Conservation (phyloP, 306 rosid genomes). For the Gleditsia sinensis region DNA sequence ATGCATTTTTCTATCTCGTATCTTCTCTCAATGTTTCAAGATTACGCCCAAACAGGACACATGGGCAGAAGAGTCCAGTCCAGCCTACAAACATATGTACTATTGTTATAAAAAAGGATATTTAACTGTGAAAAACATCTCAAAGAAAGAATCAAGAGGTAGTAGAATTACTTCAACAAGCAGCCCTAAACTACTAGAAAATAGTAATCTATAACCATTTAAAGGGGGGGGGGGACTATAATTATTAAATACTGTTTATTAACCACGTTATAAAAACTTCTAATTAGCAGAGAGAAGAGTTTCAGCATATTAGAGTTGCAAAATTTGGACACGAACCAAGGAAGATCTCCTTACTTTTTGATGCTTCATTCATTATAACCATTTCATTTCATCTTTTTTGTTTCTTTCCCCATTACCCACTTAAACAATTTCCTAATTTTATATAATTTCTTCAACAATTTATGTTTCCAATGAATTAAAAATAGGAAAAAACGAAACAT, state of each 20-base stretch:
- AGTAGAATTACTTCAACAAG: background rate
- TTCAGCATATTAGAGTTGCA: background rate
- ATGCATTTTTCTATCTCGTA: conserved; percentile 63
- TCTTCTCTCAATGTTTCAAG: conserved; percentile 59
- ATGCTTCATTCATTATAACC: background rate
- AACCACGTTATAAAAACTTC: background rate
- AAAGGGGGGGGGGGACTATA: background rate
- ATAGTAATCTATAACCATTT: background rate
- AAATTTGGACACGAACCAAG: background rate
- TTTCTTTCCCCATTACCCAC: background rate
- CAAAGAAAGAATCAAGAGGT: background rate
- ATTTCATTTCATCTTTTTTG: background rate
- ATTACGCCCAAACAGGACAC: conserved; percentile 73
- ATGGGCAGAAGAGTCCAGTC: conserved; percentile 76
- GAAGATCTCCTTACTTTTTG: background rate
- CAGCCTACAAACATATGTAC: conserved; percentile 48
- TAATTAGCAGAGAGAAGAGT: background rate
- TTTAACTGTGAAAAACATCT: background rate
- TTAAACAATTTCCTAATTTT: background rate
- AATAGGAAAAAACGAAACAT: too few relatives aligned
- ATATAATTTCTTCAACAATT: background rate
- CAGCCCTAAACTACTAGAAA: conserved; percentile 1
- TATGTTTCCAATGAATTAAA: too few relatives aligned
- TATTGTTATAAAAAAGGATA: background rate
- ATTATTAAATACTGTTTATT: background rate